phyloP scores from a whole-genome alignment of 495 filamentous ascomycete species.

The Talaromyces liani region DNA sequence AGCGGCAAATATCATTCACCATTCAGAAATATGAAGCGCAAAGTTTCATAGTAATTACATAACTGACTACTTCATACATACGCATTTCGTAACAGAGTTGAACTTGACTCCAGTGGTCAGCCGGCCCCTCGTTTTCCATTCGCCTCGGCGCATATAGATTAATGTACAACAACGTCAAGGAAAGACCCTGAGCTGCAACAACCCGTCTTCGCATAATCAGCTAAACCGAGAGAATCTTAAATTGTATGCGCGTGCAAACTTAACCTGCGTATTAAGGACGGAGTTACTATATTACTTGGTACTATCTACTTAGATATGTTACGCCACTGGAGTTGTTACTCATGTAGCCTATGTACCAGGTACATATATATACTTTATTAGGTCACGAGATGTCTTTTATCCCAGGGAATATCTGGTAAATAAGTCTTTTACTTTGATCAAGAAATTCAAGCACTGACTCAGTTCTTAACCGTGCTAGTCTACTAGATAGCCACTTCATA shows the following conservation, averaged over 20 bases:
- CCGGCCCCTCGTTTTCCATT: neutral
- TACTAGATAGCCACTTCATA: neutral
- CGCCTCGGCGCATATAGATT: slow-evolving; percentile 1
- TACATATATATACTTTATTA: neutral
- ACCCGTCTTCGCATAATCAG: slow-evolving; percentile 11
- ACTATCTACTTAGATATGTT: neutral
- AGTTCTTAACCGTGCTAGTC: neutral
- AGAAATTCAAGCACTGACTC: neutral
- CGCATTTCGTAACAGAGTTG: neutral
- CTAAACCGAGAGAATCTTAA: slow-evolving; percentile 8
- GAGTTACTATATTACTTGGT: neutral
- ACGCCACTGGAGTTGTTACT: no score
- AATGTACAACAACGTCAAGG: slow-evolving; percentile 1
- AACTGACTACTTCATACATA: neutral
- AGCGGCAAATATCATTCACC: neutral
- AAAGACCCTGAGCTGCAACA: slow-evolving; percentile 11
- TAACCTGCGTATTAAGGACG: neutral
- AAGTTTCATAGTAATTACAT: neutral
- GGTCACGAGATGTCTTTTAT: neutral
- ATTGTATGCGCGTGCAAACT: neutral
- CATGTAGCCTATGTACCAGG: no score
- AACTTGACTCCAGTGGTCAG: neutral
- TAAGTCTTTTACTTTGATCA: neutral
- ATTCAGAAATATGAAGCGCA: neutral
- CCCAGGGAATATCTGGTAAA: neutral